Percentiles rank a stretch among this genome's conserved stretches.
phyloP scores from a whole-genome alignment of 2,329 filamentous ascomycete genomes.

The Emergomyces pasteurianus region DNA sequence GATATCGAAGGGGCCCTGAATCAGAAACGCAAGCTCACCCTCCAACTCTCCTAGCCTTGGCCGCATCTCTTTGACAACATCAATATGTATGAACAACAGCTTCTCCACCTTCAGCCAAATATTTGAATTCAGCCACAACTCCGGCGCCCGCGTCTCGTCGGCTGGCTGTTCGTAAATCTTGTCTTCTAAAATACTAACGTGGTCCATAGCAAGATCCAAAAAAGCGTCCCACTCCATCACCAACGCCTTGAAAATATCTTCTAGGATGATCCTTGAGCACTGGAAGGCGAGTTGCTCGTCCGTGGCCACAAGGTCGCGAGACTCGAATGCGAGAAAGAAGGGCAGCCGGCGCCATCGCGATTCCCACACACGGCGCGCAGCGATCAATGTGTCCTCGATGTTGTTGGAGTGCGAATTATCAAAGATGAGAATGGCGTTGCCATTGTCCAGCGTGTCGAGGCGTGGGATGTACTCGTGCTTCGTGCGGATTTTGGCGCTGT shows the following conservation, averaged over 20 bases:
- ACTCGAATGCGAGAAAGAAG: conserved; percentile 36
- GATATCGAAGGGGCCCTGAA: too few species aligned
- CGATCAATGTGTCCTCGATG: conserved; percentile 39
- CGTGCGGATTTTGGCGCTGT: conserved; percentile 20
- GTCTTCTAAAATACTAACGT: conserved; percentile 39
- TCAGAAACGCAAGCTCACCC: conserved; percentile 10
- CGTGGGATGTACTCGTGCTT: conserved; percentile 28
- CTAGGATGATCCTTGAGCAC: conserved; percentile 40
- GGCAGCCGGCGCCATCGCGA: conserved; percentile 42
- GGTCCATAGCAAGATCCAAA: conserved; percentile 35
- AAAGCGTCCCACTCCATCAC: conserved; percentile 36
- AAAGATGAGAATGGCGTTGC: conserved; percentile 42
- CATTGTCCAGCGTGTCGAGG: conserved; percentile 37
- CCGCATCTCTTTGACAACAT: conserved; percentile 37
- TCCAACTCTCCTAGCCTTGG: conserved; percentile 32
- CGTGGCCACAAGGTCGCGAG: conserved; percentile 24
- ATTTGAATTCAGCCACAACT: conserved; percentile 40
- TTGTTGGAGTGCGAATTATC: conserved; percentile 38
- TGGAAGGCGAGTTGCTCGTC: conserved; percentile 34
- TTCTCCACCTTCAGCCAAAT: conserved; percentile 43
- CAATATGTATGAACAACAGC: conserved; percentile 38
- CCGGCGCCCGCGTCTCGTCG: conserved; percentile 40
- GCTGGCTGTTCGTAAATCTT: conserved; percentile 43
- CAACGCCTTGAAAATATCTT: conserved; percentile 39
- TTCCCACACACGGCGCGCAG: conserved; percentile 40